Evolutionary conservation across 441 rosid genomes (phyloP), one percentile per base, ranked within the genome.

Genomic region (Croton laevigatus): DNA sequence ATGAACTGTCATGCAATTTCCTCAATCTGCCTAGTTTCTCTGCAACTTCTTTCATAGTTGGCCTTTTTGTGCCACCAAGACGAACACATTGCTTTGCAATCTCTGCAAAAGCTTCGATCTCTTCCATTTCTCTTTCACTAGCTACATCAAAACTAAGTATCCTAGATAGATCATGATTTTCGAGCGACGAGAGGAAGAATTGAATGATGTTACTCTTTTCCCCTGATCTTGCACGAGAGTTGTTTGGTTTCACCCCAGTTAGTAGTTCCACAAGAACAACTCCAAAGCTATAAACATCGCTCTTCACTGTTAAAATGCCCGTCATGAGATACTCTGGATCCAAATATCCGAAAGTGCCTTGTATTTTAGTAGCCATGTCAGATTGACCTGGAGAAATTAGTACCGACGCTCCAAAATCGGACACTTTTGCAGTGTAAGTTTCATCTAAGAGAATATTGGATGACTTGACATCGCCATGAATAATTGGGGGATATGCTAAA

Each of bases 351-450:
- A 80, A 45, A 16, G 81, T 77, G 9, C 83, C 83, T 62, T 72
- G 74, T 3, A 77, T 44, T 53, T 65, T 62, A 1, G 57, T 54
- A 10, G 42, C 77, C 10, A 75, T 51, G 10, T 66, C 55, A 23
- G 63, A 40, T 49, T 75, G 53, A 1, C 49, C 78, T 0, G 78
- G 61, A 0, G 83, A 80, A 36, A 79, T 62, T 7, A 80, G 16
- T 7, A 77, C 75, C 4, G 83, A 80, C 36, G 81, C 79, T 8
- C 81, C 79, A 9, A 80, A 77, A 65, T 80, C 83, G 3, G 83
- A 74, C 5, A 75, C 73, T 53, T 75, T 75, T 32, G 69, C 72
- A 17, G 69, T 67, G 20, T 46, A 62, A 4, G 66, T 63, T 10
- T 76, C 75, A 0, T 71, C 75, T 17, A 75, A 17, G 27, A 75